Evolutionary conservation across 768 basidiomycete genomes (phyloP).

Genomic region (Pisolithus marmoratus): DNA sequence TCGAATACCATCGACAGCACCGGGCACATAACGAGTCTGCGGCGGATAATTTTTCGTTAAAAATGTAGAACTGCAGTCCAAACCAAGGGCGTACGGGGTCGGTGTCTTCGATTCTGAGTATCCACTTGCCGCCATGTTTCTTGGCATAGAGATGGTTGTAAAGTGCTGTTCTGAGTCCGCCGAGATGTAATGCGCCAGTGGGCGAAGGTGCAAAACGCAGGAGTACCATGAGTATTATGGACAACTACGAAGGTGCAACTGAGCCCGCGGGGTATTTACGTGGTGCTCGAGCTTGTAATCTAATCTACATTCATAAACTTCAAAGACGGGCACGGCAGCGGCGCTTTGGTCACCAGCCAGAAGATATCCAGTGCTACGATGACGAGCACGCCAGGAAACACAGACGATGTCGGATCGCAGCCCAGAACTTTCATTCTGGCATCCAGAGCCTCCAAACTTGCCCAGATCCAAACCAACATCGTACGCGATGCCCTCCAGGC

Average conservation of each 20-base stretch:
- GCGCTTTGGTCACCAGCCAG: too few relatives aligned
- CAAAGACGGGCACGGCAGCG: too few relatives aligned
- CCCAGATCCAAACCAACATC: conserved; percentile 82
- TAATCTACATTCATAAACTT: too few relatives aligned
- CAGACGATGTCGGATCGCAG: not conserved
- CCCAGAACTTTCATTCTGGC: conserved; percentile 61
- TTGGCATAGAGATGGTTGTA: conserved; percentile 87
- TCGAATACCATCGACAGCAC: conserved; percentile 77
- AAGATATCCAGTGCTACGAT: not conserved
- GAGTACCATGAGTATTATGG: conserved; percentile 40
- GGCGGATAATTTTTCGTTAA: not conserved
- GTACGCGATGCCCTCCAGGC: conserved; percentile 61
- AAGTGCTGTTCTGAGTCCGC: conserved; percentile 89
- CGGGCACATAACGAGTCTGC: conserved; percentile 76
- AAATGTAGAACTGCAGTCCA: not conserved
- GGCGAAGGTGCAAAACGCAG: conserved; percentile 96
- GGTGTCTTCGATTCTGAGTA: conserved; percentile 92
- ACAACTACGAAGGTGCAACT: too few relatives aligned
- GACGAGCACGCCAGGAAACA: not conserved
- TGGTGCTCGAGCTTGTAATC: too few relatives aligned
- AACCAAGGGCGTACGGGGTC: conserved; percentile 62
- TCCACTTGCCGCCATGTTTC: conserved; percentile 82
- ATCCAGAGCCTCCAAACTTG: conserved; percentile 83
- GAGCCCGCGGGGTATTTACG: too few relatives aligned
- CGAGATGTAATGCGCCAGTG: conserved; percentile 90